Base-by-base conservation (phyloP, 305 asterid genomes). In the Rubia tinctorum region DNA sequence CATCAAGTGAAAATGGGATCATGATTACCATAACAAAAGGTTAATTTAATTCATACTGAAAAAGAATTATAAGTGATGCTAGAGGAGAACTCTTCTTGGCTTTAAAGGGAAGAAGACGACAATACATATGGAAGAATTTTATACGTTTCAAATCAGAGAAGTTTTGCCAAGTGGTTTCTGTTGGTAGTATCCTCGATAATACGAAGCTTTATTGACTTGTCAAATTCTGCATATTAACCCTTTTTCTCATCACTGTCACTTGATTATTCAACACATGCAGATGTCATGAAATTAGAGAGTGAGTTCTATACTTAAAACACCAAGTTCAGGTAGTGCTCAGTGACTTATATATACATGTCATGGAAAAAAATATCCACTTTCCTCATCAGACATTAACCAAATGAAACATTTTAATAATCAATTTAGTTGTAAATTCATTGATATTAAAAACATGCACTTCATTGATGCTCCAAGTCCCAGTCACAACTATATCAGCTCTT, bases 201-300 rank as follows among this genome's bases (percentile, higher is more conserved):
- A 39, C 98, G 97, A 42, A 93, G 98, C 84, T 93, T 91, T 61
- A 93, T 86, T 66, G 98, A 93, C 87, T 93, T 93, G 77, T 97
- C 96, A 82, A 88, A 93, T 74, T 93, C 96, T 71, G 86, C 74
- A 67, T 90, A 91, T 67, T 88, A 95, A 56, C 97, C 97, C 78
- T 86, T 90, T 88, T 91, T 91, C 81, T 87, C 95, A 42, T 88
- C 80, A 76, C 45, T 75, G 30, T 85, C 91, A n/a, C 80, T 71
- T 70, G 96, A 90, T 81, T 90, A 96, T 78, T 88, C 93, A 78
- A 82, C 69, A 77, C 86, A 96, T 91, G 85, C 68, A 76, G 20
- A 47, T 75, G 14, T n/a, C 68, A n/a, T n/a, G n/a, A 43, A 43
- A 43, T 4, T 43, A 43, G 47, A 43, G 47, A 43, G 7, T 5